Base-by-base conservation (phyloP, 371 early-diverging fungal genomes). In the Mortierella sp. region DNA sequence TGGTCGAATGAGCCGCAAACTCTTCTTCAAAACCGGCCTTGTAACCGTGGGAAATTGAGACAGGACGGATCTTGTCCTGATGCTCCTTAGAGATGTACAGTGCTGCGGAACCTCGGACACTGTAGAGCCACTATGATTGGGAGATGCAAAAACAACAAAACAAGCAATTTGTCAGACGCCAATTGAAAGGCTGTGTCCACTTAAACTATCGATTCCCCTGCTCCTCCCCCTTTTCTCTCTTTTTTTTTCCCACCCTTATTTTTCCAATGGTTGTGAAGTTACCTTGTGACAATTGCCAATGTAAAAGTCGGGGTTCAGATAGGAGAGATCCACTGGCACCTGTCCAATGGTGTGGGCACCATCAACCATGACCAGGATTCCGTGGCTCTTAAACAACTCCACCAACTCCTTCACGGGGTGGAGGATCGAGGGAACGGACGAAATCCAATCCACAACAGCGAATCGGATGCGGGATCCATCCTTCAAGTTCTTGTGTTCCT, bases 281-380 rank as follows among this genome's bases (percentile, higher is more conserved):
- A 73, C 73, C 68, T 93, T 93, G 76, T 93, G 94, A 50, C 84
- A 80, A 72, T 91, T 92, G 55, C 89, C 85, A 11, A 88, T 85
- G 67, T 88, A 93, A 69, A 87, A 93, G 66, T 93, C 94, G 1
- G 91, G 85, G 62, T 83, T 75, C 7, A 82, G 46, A 18, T 67
- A 75, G 15, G 68, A 66, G 25, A 93, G 62, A 62, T 91, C 65
- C n/a, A 93, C 66, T 18, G 84, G 86, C 19, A 92, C 85, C 70
- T 92, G 92, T 15, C 92, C 92, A 29, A 91, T 84, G 16, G 88
- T 80, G 67, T 93, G 92, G 1, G 92, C 93, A 30, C 91, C 94
- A 75, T 92, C 94, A 15, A 93, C 83, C 63, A 91, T 67, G 7
- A 87, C 85, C 37, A 86, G 64, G 63, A 91, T 88, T 11, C 83